Percentiles rank a stretch among this genome's conserved stretches.
Conservation (phyloP, 345 rosid genomes). For the Aquilaria yunnanensis region DNA sequence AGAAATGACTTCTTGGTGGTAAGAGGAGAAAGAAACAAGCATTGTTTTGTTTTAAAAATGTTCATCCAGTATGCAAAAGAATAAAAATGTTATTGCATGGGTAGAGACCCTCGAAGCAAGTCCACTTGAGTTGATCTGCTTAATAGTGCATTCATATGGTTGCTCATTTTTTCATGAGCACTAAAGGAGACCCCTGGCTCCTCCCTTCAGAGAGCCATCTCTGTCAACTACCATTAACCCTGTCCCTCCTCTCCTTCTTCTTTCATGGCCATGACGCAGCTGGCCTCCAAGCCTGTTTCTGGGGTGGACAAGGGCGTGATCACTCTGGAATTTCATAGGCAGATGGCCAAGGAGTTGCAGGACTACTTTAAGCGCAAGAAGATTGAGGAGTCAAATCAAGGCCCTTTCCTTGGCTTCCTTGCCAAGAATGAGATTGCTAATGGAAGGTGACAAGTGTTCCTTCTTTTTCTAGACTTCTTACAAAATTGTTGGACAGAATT, state of each 20-base stretch:
- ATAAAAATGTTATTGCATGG: too few species aligned
- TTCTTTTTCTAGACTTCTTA: background rate
- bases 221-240: conserved; percentile 12
- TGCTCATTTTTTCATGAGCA: too few species aligned
- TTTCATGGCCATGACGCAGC: conserved; percentile 17
- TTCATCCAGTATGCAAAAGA: too few species aligned
- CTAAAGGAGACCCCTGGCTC: conserved; percentile 67
- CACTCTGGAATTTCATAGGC: conserved; percentile 87
- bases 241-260: conserved; percentile 31
- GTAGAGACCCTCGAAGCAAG: too few species aligned
- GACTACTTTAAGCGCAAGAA: conserved; percentile 83
- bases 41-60: too few species aligned
- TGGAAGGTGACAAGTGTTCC: conserved; percentile 55
- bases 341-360: conserved; percentile 84
- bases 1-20: too few species aligned
- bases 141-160: too few species aligned
- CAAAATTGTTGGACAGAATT: too few species aligned
- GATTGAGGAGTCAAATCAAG: conserved; percentile 77
- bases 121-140: too few species aligned
- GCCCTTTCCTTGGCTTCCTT: conserved; percentile 88
- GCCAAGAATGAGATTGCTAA: conserved; percentile 84
- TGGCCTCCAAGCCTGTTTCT: conserved; percentile 24
- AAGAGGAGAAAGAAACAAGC: too few species aligned
- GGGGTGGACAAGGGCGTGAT: conserved; percentile 30
- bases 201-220: conserved; percentile 45